These are phyloP conservation scores for Eucalyptus camaldulensis DNA, from an alignment of 345 rosid genomes.

Conservation along the genomic window DNA sequence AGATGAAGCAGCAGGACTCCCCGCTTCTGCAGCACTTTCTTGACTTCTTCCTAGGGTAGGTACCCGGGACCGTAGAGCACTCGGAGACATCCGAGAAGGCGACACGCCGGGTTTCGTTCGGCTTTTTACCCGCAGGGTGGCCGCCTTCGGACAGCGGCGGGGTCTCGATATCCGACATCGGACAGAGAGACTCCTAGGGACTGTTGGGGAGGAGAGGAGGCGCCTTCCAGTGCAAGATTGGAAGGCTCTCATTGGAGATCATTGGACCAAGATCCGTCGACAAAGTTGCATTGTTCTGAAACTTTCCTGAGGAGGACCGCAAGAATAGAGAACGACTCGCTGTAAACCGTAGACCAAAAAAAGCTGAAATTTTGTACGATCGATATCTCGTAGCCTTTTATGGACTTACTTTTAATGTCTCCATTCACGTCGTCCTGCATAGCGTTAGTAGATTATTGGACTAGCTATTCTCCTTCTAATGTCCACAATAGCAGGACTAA, in stretches of 20 bases:
- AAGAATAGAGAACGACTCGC: neutral
- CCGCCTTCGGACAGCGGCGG: neutral
- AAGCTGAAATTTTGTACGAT: neutral
- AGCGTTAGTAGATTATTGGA: neutral
- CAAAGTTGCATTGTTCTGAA: neutral
- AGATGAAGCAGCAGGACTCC: neutral
- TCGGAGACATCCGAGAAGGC: neutral
- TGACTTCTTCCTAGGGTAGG: neutral
- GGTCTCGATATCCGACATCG: neutral
- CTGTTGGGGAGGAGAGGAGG: neutral
- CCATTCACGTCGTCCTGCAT: neutral
- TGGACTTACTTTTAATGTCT: neutral
- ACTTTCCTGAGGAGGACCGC: neutral
- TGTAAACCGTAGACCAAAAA: neutral
- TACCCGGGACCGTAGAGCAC: neutral
- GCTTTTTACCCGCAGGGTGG: neutral
- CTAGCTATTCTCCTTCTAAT: neutral
- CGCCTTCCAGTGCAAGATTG: neutral
- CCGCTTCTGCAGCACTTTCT: neutral
- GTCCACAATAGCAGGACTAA: neutral
- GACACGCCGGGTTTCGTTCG: neutral
- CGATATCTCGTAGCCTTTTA: neutral
- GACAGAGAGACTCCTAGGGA: neutral
- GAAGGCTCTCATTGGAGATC: neutral
- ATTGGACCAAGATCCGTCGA: neutral